Conservation (phyloP, 2,329 filamentous ascomycete species). For the Colletotrichum plurivorum region DNA sequence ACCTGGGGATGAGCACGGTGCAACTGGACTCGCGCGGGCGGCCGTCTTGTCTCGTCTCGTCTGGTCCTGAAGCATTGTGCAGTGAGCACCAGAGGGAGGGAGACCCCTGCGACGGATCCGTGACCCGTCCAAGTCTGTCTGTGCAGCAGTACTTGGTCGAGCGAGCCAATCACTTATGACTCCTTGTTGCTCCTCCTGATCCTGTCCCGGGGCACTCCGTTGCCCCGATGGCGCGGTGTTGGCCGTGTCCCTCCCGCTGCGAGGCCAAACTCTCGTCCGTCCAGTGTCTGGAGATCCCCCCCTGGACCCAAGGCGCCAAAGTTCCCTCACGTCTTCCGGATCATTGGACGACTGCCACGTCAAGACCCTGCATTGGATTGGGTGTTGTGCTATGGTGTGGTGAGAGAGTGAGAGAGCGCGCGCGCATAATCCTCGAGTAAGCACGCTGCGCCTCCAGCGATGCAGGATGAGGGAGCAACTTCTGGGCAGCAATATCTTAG, state of each 20-base stretch:
- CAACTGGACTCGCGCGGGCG: neutral
- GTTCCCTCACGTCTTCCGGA: neutral
- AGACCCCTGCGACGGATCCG: slow-evolving; percentile 25
- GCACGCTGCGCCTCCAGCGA: slow-evolving; percentile 18
- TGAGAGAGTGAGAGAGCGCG: neutral
- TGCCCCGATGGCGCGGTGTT: too few species aligned
- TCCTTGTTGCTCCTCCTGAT: too few species aligned
- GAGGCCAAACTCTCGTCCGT: slow-evolving; percentile 32
- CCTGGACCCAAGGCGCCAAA: too few species aligned
- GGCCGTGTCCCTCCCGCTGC: slow-evolving; percentile 28
- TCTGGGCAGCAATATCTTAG: neutral
- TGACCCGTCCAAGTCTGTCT: neutral
- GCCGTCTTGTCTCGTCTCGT: slow-evolving; percentile 8
- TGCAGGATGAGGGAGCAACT: slow-evolving; percentile 2
- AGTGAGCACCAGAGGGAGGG: neutral
- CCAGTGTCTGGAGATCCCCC: slow-evolving; percentile 29
- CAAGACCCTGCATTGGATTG: slow-evolving; percentile 21
- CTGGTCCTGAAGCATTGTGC: neutral
- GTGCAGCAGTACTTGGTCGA: neutral
- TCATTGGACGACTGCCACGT: slow-evolving; percentile 24
- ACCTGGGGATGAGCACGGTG: too few species aligned
- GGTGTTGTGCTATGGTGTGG: neutral
- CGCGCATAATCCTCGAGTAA: slow-evolving; percentile 15
- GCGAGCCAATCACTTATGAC: too few species aligned
- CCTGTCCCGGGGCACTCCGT: neutral